These are phyloP conservation scores for Hyaloraphidium curvatum DNA, from an alignment of 192 early-diverging fungal species.

Conservation along the genomic window DNA sequence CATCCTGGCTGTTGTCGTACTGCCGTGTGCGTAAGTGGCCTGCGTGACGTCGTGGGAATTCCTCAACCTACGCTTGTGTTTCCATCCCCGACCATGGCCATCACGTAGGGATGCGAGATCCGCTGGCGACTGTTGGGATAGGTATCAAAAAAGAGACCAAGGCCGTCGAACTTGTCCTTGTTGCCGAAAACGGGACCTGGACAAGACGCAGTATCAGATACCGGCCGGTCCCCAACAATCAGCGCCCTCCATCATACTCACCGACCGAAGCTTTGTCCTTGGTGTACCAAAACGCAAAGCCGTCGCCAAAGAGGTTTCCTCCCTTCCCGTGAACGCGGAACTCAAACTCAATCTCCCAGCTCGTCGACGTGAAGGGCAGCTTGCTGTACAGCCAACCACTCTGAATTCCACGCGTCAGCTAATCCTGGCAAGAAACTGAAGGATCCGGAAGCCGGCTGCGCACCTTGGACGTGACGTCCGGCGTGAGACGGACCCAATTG, in stretches of 20 bases:
- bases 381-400: slow-evolving; percentile 3
- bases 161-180: slow-evolving; percentile 65
- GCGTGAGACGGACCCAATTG: slow-evolving; percentile 65
- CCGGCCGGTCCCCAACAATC: background rate
- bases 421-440: background rate
- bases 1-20: slow-evolving; percentile 6
- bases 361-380: slow-evolving; percentile 30
- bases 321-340: slow-evolving; percentile 66
- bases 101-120: slow-evolving; percentile 3
- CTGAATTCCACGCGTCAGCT: slow-evolving; percentile 15
- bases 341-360: slow-evolving; percentile 82
- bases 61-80: slow-evolving; percentile 1
- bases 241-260: background rate
- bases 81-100: slow-evolving; percentile 10
- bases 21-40: background rate
- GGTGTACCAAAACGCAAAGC: slow-evolving; percentile 89
- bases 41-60: background rate
- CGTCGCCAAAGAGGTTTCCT: slow-evolving; percentile 72
- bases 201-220: background rate
- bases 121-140: slow-evolving; percentile 62
- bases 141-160: slow-evolving; percentile 95
- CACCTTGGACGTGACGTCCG: slow-evolving; percentile 49
- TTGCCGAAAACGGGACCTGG: slow-evolving; percentile 79
- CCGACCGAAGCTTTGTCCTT: slow-evolving; percentile 31
- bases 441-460: background rate